Percentiles rank a stretch among this genome's conserved stretches.
Evolutionary conservation across 139 green algal genomes (phyloP).

Genomic region (Chlamydomonas eustigma): DNA sequence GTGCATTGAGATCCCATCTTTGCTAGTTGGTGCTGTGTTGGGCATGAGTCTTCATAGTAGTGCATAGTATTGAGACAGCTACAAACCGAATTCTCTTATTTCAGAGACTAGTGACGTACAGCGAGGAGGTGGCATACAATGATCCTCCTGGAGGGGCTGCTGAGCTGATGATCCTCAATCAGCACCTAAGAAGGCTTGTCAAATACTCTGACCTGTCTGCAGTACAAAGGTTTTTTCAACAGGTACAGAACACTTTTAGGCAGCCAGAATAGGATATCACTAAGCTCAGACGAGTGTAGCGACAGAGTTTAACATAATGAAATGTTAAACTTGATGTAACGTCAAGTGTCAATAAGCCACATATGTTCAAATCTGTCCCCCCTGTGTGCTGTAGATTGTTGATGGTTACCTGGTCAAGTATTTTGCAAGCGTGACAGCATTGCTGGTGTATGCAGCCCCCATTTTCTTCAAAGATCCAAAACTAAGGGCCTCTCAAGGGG

Average conservation of each 20-base stretch:
- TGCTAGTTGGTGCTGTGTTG: too few species aligned
- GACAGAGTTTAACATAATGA: too few species aligned
- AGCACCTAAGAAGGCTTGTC: constrained; percentile 82
- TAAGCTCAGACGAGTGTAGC: too few species aligned
- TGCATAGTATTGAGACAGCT: too few species aligned
- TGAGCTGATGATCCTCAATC: constrained; percentile 88
- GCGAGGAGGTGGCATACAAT: constrained; percentile 91
- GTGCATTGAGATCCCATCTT: too few species aligned
- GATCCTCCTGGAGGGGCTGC: constrained; percentile 62
- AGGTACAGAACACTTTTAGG: constrained; percentile 51
- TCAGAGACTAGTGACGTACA: constrained; percentile 63
- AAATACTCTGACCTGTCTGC: constrained; percentile 72
- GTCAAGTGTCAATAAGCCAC: too few species aligned
- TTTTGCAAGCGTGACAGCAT: constrained; percentile 70
- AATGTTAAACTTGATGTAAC: too few species aligned
- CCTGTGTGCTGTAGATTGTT: constrained; percentile 40
- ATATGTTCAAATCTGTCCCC: too few species aligned
- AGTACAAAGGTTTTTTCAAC: constrained; percentile 83
- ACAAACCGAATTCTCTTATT: too few species aligned
- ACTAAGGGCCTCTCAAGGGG: constrained; percentile 23
- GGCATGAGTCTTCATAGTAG: too few species aligned
- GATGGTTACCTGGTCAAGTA: constrained; percentile 91
- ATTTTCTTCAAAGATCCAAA: constrained; percentile 61
- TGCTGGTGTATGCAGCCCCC: constrained; percentile 79
- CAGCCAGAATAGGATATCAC: too few species aligned